phyloP scores from a whole-genome alignment of 2,329 filamentous ascomycete genomes.

The Xylariaceae sp. region DNA sequence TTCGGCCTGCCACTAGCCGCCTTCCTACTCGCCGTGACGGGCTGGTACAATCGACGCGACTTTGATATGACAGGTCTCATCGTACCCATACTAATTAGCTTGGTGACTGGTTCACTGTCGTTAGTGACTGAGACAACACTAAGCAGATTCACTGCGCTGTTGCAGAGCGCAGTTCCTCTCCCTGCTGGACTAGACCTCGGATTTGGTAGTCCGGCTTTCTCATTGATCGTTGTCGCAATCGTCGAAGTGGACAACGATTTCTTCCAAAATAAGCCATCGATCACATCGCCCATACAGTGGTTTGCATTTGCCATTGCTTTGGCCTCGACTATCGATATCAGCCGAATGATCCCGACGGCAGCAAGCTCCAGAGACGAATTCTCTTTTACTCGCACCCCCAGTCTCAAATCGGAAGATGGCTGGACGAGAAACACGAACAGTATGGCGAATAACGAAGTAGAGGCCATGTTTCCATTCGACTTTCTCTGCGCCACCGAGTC shows the following conservation, averaged over 20 bases:
- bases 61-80: conserved; percentile 15
- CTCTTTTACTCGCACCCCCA: conserved; percentile 12
- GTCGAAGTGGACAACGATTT: conserved; percentile 20
- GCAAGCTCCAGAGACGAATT: not conserved
- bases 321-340: conserved; percentile 13
- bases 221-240: conserved; percentile 11
- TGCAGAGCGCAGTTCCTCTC: conserved; percentile 9
- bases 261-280: conserved; percentile 16
- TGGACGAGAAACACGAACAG: conserved; percentile 8
- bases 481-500: not conserved
- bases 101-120: conserved; percentile 11
- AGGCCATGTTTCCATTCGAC: conserved; percentile 10
- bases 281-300: conserved; percentile 17
- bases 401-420: conserved; percentile 8
- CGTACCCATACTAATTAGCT: conserved; percentile 11
- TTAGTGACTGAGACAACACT: conserved; percentile 15
- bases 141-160: conserved; percentile 10
- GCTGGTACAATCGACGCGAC: conserved; percentile 20
- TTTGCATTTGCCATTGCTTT: conserved; percentile 15
- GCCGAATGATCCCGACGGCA: conserved; percentile 1
- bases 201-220: conserved; percentile 14
- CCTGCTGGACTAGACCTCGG: conserved; percentile 2
- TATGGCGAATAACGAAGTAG: conserved; percentile 11
- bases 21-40: conserved; percentile 13
- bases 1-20: conserved; percentile 14